Conservation (phyloP, 192 early-diverging fungal species). For the Cetraspora pellucida region DNA sequence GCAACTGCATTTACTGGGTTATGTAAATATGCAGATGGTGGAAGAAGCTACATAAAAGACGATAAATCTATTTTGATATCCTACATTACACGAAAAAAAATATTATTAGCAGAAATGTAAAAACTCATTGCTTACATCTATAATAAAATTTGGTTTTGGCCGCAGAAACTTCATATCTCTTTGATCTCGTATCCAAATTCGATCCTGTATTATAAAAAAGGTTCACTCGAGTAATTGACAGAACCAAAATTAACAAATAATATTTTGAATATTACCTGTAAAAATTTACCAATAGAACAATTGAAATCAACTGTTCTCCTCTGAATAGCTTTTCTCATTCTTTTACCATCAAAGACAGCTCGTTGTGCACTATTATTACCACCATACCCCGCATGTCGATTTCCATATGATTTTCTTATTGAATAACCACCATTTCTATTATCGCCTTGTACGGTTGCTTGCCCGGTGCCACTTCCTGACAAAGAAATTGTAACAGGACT, state of each 20-base stretch:
- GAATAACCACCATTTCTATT: conserved; percentile 1
- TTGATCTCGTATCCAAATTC: conserved; percentile 55
- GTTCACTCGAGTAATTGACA: not conserved
- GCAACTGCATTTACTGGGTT: conserved; percentile 75
- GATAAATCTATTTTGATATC: not conserved
- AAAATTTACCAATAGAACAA: conserved; percentile 73
- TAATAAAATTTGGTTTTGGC: conserved; percentile 73
- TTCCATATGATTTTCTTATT: not conserved
- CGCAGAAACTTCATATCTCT: conserved; percentile 60
- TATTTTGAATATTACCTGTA: conserved; percentile 61
- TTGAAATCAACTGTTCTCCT: conserved; percentile 94
- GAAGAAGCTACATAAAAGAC: conserved; percentile 54
- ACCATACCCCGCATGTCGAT: conserved; percentile 1
- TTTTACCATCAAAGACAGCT: conserved; percentile 66
- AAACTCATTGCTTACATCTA: conserved; percentile 59
- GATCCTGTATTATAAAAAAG: conserved; percentile 43
- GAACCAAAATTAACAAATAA: conserved; percentile 29
- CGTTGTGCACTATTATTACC: conserved; percentile 28
- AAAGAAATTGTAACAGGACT: too few species aligned
- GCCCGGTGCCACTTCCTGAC: too few species aligned
- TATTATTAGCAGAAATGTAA: conserved; percentile 27
- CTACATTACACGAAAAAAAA: conserved; percentile 29
- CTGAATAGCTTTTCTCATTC: conserved; percentile 87
- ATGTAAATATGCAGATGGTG: conserved; percentile 67
- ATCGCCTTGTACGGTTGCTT: too few species aligned